phyloP scores from a whole-genome alignment of 345 rosid species.

The Syzygium oleosum region DNA sequence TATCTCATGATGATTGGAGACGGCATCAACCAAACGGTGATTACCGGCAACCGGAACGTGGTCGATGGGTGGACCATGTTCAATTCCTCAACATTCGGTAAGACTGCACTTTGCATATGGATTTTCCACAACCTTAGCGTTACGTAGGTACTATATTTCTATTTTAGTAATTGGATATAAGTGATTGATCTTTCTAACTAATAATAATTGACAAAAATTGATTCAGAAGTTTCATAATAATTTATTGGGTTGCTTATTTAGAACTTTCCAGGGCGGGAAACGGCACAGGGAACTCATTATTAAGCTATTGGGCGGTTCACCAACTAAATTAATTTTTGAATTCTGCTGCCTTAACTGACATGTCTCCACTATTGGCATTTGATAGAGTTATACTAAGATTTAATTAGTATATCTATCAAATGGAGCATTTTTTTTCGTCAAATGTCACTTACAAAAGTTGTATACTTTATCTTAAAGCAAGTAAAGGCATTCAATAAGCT shows the following conservation, averaged over 20 bases:
- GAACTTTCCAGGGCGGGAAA: not conserved
- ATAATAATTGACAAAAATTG: not conserved
- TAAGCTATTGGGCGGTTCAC: not conserved
- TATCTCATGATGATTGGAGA: conserved; percentile 87
- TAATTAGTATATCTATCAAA: not conserved
- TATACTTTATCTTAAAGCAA: not conserved
- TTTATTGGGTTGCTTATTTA: not conserved
- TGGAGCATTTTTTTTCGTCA: not conserved
- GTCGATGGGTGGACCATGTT: conserved; percentile 88
- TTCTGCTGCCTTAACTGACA: not conserved
- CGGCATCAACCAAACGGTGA: conserved; percentile 71
- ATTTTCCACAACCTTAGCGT: not conserved
- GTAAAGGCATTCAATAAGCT: not conserved
- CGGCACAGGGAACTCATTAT: not conserved
- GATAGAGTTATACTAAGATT: no score
- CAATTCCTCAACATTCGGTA: conserved; percentile 84
- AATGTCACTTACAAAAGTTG: not conserved
- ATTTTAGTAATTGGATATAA: not conserved
- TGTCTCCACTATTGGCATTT: not conserved
- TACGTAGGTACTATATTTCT: not conserved
- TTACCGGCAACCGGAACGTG: conserved; percentile 77
- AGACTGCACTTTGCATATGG: not conserved
- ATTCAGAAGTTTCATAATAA: not conserved
- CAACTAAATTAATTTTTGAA: not conserved
- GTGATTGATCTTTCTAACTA: not conserved